phyloP scores from a whole-genome alignment of 495 filamentous ascomycete genomes.

The Staphylotrichum tortipilum region DNA sequence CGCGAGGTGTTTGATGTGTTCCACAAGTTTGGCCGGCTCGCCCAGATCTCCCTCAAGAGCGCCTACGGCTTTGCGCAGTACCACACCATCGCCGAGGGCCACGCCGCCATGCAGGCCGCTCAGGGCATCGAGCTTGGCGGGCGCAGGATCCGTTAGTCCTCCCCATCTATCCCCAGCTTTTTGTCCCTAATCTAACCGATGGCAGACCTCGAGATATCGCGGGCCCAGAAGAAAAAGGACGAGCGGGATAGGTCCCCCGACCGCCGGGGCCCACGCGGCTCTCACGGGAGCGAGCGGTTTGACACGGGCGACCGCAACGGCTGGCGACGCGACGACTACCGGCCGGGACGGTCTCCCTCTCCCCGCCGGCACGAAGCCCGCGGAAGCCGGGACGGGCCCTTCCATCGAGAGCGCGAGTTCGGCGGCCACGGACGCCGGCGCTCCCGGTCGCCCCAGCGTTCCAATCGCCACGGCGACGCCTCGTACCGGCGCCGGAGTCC shows the following conservation, averaged over 20 bases:
- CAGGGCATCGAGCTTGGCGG: slow-evolving; percentile 73
- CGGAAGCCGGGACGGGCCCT: slow-evolving; percentile 33
- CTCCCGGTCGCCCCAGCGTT: slow-evolving; percentile 47
- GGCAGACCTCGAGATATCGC: slow-evolving; percentile 87
- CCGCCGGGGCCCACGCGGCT: slow-evolving; percentile 18
- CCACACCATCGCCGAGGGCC: slow-evolving; percentile 63
- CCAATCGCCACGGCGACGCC: slow-evolving; percentile 35
- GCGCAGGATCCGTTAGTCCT: slow-evolving; percentile 79
- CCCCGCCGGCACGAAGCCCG: slow-evolving; percentile 40
- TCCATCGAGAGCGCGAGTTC: slow-evolving; percentile 30
- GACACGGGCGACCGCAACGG: slow-evolving; percentile 27
- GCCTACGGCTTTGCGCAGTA: slow-evolving; percentile 98
- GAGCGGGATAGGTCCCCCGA: slow-evolving; percentile 29
- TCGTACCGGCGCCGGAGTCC: slow-evolving; percentile 56
- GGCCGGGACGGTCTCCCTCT: slow-evolving; percentile 44
- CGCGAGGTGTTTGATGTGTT: slow-evolving; percentile 88
- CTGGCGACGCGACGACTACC: slow-evolving; percentile 57
- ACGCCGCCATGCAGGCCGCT: slow-evolving; percentile 61
- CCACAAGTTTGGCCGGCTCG: slow-evolving; percentile 73
- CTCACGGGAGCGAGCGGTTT: slow-evolving; percentile 24
- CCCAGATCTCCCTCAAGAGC: slow-evolving; percentile 93
- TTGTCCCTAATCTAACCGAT: slow-evolving; percentile 9
- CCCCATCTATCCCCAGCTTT: background rate
- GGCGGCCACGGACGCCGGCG: slow-evolving; percentile 39
- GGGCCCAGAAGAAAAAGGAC: slow-evolving; percentile 67